Percentiles rank a stretch among this genome's conserved stretches.
Conservation (phyloP, 2,329 filamentous ascomycete species). For the Simplicillium sp. region DNA sequence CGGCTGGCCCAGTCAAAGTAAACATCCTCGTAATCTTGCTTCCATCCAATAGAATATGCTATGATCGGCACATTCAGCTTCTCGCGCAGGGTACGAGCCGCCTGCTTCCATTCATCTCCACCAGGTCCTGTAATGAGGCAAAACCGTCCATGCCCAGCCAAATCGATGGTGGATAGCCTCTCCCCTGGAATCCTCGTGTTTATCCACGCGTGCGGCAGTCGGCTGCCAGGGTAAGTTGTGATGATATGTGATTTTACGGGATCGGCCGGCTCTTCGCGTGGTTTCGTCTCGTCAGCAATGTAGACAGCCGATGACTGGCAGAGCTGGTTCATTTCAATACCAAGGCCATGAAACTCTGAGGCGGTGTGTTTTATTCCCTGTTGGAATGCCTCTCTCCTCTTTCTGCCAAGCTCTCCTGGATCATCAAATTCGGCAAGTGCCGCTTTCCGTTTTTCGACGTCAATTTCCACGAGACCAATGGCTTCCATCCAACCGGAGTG, state of each 20-base stretch:
- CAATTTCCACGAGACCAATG: constrained; percentile 30
- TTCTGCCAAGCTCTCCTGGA: constrained; percentile 23
- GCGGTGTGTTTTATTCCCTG: constrained; percentile 29
- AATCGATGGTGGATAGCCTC: constrained; percentile 46
- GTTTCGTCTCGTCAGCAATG: constrained; percentile 28
- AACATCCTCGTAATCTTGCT: constrained; percentile 50
- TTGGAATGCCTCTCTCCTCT: constrained; percentile 27
- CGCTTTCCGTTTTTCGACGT: constrained; percentile 25
- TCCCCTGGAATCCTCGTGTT: constrained; percentile 34
- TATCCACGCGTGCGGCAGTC: constrained; percentile 55
- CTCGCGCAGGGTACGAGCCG: constrained; percentile 28
- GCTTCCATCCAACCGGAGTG: constrained; percentile 36
- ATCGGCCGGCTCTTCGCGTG: constrained; percentile 8
- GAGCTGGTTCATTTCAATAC: constrained; percentile 49
- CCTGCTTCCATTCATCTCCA: constrained; percentile 42
- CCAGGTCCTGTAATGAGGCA: constrained; percentile 44
- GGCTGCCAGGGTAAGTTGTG: constrained; percentile 47
- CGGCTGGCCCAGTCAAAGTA: constrained; percentile 49
- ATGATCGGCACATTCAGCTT: constrained; percentile 35
- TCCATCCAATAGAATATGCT: constrained; percentile 43
- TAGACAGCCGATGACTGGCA: constrained; percentile 39
- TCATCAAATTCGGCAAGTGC: constrained; percentile 31
- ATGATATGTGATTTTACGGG: constrained; percentile 27
- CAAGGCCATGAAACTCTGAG: constrained; percentile 45
- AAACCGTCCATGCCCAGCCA: constrained; percentile 47